Conservation (phyloP, 495 filamentous ascomycete genomes). For the Penicillium waksmanii region DNA sequence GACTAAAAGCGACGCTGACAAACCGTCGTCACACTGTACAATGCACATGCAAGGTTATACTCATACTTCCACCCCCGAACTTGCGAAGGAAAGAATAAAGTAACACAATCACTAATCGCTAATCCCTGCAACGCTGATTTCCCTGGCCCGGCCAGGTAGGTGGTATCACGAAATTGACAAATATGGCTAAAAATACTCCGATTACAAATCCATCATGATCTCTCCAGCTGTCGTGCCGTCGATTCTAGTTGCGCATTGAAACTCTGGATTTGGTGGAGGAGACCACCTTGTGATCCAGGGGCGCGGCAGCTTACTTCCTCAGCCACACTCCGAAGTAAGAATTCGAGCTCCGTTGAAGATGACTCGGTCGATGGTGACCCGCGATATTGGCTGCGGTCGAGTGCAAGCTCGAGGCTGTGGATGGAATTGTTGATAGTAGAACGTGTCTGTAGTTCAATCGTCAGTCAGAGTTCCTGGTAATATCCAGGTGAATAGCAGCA, state of each 20-base stretch:
- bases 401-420: slow-evolving; percentile 48
- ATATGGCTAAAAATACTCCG: slow-evolving; percentile 10
- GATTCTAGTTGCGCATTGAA: slow-evolving; percentile 52
- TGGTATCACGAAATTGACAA: slow-evolving; percentile 18
- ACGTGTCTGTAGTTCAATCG: slow-evolving; percentile 32
- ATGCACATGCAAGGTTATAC: too few species aligned
- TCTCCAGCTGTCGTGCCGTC: slow-evolving; percentile 38
- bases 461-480: slow-evolving; percentile 11
- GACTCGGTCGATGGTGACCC: slow-evolving; percentile 21
- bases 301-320: slow-evolving; percentile 45
- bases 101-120: slow-evolving; percentile 1
- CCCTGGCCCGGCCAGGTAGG: slow-evolving; percentile 2
- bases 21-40: too few species aligned
- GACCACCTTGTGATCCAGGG: slow-evolving; percentile 43
- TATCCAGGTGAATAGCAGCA: background rate
- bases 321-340: slow-evolving; percentile 45
- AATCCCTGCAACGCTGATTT: slow-evolving; percentile 3
- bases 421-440: slow-evolving; percentile 51
- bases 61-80: too few species aligned
- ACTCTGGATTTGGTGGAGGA: slow-evolving; percentile 44
- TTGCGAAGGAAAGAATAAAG: background rate
- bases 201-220: slow-evolving; percentile 10
- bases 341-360: slow-evolving; percentile 44
- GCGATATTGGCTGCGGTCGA: slow-evolving; percentile 47
- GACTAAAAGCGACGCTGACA: too few species aligned